These are phyloP conservation scores for Chionographis japonica DNA, from an alignment of 106 monocot genomes.

Conservation along the genomic window DNA sequence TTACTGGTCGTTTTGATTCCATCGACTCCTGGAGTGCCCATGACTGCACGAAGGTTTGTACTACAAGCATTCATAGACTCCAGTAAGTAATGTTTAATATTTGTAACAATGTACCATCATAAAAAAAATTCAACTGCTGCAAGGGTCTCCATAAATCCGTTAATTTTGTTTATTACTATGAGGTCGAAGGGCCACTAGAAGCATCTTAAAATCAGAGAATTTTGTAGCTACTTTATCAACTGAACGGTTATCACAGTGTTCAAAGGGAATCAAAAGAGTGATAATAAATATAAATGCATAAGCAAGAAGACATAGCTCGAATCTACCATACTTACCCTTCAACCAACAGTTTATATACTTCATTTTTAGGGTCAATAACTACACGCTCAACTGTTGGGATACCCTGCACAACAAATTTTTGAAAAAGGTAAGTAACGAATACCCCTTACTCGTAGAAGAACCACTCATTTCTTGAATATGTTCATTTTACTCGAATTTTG, in stretches of 20 bases:
- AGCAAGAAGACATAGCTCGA: not conserved
- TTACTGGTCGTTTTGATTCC: constrained; percentile 68
- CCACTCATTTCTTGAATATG: not conserved
- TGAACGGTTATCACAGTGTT: no score
- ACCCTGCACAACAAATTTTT: constrained; percentile 44
- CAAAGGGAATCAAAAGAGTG: no score
- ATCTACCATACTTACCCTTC: constrained; percentile 68
- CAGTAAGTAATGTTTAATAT: not conserved
- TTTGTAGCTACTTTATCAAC: no score
- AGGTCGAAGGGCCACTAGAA: no score
- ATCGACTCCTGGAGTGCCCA: constrained; percentile 93
- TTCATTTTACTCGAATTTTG: not conserved
- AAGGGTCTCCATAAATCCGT: not conserved
- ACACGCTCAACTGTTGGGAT: constrained; percentile 74
- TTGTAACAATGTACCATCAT: no score
- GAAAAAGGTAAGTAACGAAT: not conserved
- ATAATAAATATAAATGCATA: no score
- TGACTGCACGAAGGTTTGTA: constrained; percentile 79
- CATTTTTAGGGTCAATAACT: constrained; percentile 46
- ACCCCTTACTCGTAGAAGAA: not conserved
- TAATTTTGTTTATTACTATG: no score
- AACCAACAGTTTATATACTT: constrained; percentile 51
- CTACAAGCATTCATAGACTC: constrained; percentile 28
- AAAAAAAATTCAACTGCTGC: no score
- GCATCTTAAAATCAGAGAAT: no score